Evolutionary conservation across 2,329 filamentous ascomycete species (phyloP), one percentile per base, ranked within the genome.

Genomic region (Fusarium proliferatum): DNA sequence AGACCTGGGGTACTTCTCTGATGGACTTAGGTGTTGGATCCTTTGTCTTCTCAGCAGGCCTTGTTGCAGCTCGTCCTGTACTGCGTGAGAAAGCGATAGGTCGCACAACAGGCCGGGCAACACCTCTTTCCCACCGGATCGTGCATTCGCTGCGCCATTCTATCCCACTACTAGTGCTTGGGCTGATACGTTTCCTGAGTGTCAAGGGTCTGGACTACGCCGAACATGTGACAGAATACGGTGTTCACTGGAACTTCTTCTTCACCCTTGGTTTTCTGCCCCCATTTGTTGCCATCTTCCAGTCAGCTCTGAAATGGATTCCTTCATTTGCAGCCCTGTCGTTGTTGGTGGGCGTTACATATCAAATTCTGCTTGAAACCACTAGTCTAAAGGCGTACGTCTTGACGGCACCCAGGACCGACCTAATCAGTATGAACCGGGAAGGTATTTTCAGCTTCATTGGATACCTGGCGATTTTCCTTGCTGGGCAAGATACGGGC

Each of bases 181-280:
- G 96, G 19, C 80, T 96, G 30, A 86, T 97, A 62, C 91, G 96
- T 30, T 87, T 98, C 30, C 90, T 94, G 74, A 97, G 92, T 76
- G 95, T 98, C 79, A 99, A 99, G 84, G 94, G 94, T 11, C 86
- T 98, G 36, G 95, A 98, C 80, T 99, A 99, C 80, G 95, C 95
- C 6, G 96, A 99, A 81, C 96, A 99, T 84, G 94, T 98, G 66
- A 95, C 94, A 19, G 96, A 99, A 81, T 99, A 99, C 80, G 96
- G 96, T 48, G 94, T 99, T 15, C 96, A 99, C 82, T 99, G 96
- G 96, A 99, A 99, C 82, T 99, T 99, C 83, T 99, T 99, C 87
- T 98, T 98, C 84, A 99, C 96, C 0, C 87, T 99, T 15, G 95
- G 91, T 10, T 89, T 98, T 53, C 85, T 99, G 30, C 94, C 96